Evolutionary conservation across 495 filamentous ascomycete genomes (phyloP).

Genomic region (Pseudevernia furfuracea): DNA sequence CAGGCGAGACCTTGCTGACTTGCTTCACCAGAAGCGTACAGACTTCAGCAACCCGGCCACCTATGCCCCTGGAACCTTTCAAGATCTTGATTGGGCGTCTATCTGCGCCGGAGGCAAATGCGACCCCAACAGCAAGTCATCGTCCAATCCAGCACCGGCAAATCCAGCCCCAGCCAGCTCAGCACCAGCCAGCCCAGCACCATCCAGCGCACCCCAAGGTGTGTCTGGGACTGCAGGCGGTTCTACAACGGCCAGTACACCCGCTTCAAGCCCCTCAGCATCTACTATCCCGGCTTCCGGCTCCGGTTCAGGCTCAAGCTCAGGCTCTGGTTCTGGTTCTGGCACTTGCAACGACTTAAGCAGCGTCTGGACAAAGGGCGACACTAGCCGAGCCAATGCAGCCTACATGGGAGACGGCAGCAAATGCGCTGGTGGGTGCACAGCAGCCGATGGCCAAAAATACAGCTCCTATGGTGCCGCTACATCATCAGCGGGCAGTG

Average conservation of each 20-base stretch:
- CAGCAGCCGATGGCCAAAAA: constrained; percentile 8
- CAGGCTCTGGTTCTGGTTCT: constrained; percentile 7
- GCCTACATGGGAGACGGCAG: constrained; percentile 14
- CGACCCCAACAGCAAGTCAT: neutral
- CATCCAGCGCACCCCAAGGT: neutral
- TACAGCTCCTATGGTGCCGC: constrained; percentile 9
- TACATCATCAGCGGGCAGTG: constrained; percentile 17
- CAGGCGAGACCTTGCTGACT: constrained; percentile 15
- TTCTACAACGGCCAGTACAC: neutral
- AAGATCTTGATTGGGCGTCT: constrained; percentile 10
- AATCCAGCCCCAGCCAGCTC: neutral
- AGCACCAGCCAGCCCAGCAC: neutral
- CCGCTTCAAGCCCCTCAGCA: constrained; percentile 3
- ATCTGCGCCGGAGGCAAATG: constrained; percentile 13
- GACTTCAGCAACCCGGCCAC: constrained; percentile 13
- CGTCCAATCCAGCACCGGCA: neutral
- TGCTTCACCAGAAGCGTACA: constrained; percentile 11
- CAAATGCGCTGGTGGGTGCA: constrained; percentile 14
- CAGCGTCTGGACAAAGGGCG: constrained; percentile 11
- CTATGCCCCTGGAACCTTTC: constrained; percentile 7
- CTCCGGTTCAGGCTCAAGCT: neutral
- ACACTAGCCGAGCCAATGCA: constrained; percentile 8
- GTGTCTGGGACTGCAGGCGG: neutral
- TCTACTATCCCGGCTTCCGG: neutral
- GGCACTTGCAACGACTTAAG: constrained; percentile 16